Base-by-base conservation (phyloP, 352 stramenopile genomes). In the Pelagophyceae sp. region DNA sequence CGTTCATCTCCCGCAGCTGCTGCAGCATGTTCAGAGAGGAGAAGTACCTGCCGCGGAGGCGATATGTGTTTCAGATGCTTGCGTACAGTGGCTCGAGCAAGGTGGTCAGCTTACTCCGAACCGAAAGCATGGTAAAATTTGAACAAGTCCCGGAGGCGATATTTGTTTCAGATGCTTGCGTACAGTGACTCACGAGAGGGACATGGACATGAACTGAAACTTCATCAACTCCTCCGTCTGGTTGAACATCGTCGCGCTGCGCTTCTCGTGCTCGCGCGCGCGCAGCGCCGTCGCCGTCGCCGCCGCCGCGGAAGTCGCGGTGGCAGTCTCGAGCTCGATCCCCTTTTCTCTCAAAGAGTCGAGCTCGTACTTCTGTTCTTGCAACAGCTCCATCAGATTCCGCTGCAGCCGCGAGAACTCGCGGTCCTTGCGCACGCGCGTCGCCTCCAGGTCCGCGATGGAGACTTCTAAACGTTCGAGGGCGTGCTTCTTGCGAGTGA, bases 151-250 rank as follows among this genome's bases (percentile, higher is more conserved):
- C n/a, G n/a, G n/a, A n/a, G n/a, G n/a, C n/a, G n/a, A n/a, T n/a
- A n/a, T n/a, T n/a, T n/a, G n/a, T n/a, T n/a, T n/a, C n/a, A n/a
- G n/a, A n/a, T n/a, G n/a, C n/a, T n/a, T n/a, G n/a, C n/a, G n/a
- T n/a, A n/a, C n/a, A n/a, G n/a, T n/a, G n/a, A n/a, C n/a, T n/a
- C n/a, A n/a, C 76, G 86, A 95, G 15, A 95, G 87, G 15, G 89
- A 95, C 92, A 96, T 96, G 31, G 88, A 94, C 93, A 97, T 97
- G 85, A 97, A 97, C 84, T 97, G 92, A 80, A 97, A 97, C 85
- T 97, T 97, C 89, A 97, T 95, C 63, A 97, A 85, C 82, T 97
- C 92, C 75, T 97, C 92, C 0, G 92, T 97, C 60, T 92, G 94
- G 77, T 87, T 86, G 63, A 96, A 97, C 88, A 97, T 96, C 33